A percentile compares a stretch with the other conserved stretches of the same genome.
Conservation (phyloP, 768 basidiomycete species). For the Suillus discolor region DNA sequence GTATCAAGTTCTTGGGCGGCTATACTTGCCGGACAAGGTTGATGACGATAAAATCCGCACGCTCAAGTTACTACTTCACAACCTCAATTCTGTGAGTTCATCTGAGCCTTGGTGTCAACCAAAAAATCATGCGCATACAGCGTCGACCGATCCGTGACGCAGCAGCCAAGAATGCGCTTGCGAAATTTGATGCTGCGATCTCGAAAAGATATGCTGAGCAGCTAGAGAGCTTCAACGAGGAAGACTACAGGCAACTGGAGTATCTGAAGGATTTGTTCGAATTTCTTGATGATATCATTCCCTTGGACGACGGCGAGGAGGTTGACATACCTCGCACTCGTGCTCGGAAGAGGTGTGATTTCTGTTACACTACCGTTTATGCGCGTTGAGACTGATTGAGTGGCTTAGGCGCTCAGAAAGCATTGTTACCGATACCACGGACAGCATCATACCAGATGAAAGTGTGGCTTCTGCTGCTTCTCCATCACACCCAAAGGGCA, state of each 20-base stretch:
- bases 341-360: constrained; percentile 51
- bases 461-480: constrained; percentile 35
- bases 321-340: constrained; percentile 41
- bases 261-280: constrained; percentile 65
- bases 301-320: constrained; percentile 63
- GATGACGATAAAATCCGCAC: constrained; percentile 70
- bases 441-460: constrained; percentile 41
- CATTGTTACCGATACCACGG: constrained; percentile 46
- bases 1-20: constrained; percentile 62
- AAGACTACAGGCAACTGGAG: constrained; percentile 66
- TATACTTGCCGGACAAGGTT: constrained; percentile 67
- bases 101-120: no score
- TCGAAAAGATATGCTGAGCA: constrained; percentile 73
- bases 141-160: constrained; percentile 62
- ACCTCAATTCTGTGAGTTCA: constrained; percentile 53
- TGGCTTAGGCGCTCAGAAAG: constrained; percentile 60
- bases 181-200: constrained; percentile 66
- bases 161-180: constrained; percentile 66
- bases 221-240: constrained; percentile 71
- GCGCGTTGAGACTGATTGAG: not conserved
- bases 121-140: constrained; percentile 31
- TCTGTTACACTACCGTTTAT: not conserved
- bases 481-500: constrained; percentile 23
- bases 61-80: constrained; percentile 62
- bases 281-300: constrained; percentile 72